Evolutionary conservation across 768 basidiomycete genomes (phyloP).

Genomic region (Dacryopinax primogenitus): DNA sequence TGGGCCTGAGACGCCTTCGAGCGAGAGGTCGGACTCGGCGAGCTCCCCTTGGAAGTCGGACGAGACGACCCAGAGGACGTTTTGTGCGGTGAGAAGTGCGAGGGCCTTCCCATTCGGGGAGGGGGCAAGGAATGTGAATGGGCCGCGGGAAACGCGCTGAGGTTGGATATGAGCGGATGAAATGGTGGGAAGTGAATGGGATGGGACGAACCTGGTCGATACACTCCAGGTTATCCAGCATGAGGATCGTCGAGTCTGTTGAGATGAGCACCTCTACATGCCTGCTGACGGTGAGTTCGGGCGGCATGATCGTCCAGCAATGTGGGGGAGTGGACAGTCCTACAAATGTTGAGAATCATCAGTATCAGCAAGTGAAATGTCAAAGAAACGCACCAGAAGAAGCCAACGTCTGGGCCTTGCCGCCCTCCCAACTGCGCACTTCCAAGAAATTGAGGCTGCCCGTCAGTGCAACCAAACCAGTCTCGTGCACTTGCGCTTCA

Average conservation of each 20-base stretch:
- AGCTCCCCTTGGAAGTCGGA: slow-evolving; percentile 80
- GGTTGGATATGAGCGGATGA: not conserved
- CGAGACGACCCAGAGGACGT: slow-evolving; percentile 85
- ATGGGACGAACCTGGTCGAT: slow-evolving; percentile 46
- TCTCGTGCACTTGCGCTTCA: slow-evolving; percentile 75
- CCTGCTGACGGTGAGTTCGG: slow-evolving; percentile 75
- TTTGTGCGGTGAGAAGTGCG: slow-evolving; percentile 61
- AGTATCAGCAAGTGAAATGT: not conserved
- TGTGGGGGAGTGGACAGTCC: slow-evolving; percentile 66
- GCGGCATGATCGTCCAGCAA: slow-evolving; percentile 81
- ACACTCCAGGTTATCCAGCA: slow-evolving; percentile 77
- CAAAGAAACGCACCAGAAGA: slow-evolving; percentile 46
- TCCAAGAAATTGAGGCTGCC: slow-evolving; percentile 65
- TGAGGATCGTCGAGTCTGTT: slow-evolving; percentile 63
- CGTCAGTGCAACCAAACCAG: slow-evolving; percentile 75
- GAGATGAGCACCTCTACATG: slow-evolving; percentile 84
- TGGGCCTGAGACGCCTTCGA: slow-evolving; percentile 26
- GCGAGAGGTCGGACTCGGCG: slow-evolving; percentile 60
- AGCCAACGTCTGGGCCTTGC: slow-evolving; percentile 55
- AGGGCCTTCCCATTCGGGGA: slow-evolving; percentile 92
- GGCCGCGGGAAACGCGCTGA: slow-evolving; percentile 69
- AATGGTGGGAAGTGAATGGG: not conserved
- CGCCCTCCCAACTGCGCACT: slow-evolving; percentile 80
- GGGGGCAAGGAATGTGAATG: slow-evolving; percentile 73
- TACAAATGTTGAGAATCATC: slow-evolving; percentile 25